A percentile compares a stretch with the other conserved stretches of the same genome.
These are phyloP conservation scores for Volvox reticuliferus DNA, from an alignment of 139 green algal genomes.

Conservation along the genomic window DNA sequence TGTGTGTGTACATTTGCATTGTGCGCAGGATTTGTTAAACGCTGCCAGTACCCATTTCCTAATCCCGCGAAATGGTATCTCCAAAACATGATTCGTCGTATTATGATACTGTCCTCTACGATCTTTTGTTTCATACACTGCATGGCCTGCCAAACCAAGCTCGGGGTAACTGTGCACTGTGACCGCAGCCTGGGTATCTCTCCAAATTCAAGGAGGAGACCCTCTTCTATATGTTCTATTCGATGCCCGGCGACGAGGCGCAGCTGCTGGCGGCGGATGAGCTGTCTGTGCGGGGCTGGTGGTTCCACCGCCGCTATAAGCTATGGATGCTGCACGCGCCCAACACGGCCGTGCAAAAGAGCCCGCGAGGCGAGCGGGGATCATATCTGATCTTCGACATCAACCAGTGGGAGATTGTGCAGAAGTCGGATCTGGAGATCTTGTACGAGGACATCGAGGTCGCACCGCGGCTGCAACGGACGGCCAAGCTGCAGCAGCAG, in stretches of 20 bases:
- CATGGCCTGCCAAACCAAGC: no score
- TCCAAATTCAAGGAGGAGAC: slow-evolving; percentile 97
- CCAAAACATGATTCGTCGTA: no score
- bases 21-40: no score
- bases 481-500: slow-evolving; percentile 37
- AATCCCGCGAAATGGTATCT: no score
- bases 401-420: slow-evolving; percentile 86
- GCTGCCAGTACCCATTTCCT: no score
- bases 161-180: no score
- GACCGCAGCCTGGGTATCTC: slow-evolving; percentile 86
- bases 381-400: slow-evolving; percentile 95
- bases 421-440: slow-evolving; percentile 65
- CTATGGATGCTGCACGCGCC: slow-evolving; percentile 90
- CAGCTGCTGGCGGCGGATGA: slow-evolving; percentile 97
- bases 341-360: slow-evolving; percentile 86
- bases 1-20: no score
- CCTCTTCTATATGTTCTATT: slow-evolving; percentile 96
- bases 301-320: slow-evolving; percentile 86
- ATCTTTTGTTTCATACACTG: no score
- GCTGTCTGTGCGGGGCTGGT: slow-evolving; percentile 91
- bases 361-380: slow-evolving; percentile 85
- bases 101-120: no score
- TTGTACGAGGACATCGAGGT: slow-evolving; percentile 81
- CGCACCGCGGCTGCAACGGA: slow-evolving; percentile 65
- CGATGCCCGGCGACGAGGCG: slow-evolving; percentile 84